A percentile compares a stretch with the other conserved stretches of the same genome.
Evolutionary conservation across 2,329 filamentous ascomycete species (phyloP).

Genomic region (Colletotrichum ledebouriae): DNA sequence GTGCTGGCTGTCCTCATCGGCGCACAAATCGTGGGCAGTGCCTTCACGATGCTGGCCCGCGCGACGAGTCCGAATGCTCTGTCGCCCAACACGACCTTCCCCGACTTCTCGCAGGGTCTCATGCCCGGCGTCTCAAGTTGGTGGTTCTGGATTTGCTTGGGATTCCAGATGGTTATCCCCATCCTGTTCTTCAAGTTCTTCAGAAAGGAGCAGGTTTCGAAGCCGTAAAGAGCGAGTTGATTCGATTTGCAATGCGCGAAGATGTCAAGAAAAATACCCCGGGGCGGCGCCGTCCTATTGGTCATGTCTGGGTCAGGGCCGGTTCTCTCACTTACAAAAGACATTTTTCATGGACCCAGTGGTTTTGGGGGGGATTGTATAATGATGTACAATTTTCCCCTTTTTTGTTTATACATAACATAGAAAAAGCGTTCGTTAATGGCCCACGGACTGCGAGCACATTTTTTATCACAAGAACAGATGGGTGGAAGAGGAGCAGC

Average conservation of each 20-base stretch:
- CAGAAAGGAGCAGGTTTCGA: constrained; percentile 69
- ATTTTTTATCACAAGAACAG: constrained; percentile 10
- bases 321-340: constrained; percentile 33
- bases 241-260: constrained; percentile 31
- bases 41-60: constrained; percentile 72
- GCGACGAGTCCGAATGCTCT: constrained; percentile 71
- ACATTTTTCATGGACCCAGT: constrained; percentile 31
- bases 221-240: constrained; percentile 54
- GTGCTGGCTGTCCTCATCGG: constrained; percentile 72
- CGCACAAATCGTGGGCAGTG: constrained; percentile 72
- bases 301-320: constrained; percentile 37
- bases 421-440: constrained; percentile 33
- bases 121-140: constrained; percentile 60
- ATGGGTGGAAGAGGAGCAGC: constrained; percentile 5
- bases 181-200: constrained; percentile 69
- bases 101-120: constrained; percentile 67
- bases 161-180: constrained; percentile 70
- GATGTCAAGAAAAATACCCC: constrained; percentile 36
- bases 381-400: constrained; percentile 39
- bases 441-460: constrained; percentile 32
- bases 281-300: constrained; percentile 24
- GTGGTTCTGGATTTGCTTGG: constrained; percentile 73
- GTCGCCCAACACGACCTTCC: constrained; percentile 73
- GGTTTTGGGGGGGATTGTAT: constrained; percentile 32
- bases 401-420: constrained; percentile 25